A percentile compares a stretch with the other conserved stretches of the same genome.
Conservation (phyloP, 1,139 yeast genomes). For the Zhuliangozyma parablackwelliae region DNA sequence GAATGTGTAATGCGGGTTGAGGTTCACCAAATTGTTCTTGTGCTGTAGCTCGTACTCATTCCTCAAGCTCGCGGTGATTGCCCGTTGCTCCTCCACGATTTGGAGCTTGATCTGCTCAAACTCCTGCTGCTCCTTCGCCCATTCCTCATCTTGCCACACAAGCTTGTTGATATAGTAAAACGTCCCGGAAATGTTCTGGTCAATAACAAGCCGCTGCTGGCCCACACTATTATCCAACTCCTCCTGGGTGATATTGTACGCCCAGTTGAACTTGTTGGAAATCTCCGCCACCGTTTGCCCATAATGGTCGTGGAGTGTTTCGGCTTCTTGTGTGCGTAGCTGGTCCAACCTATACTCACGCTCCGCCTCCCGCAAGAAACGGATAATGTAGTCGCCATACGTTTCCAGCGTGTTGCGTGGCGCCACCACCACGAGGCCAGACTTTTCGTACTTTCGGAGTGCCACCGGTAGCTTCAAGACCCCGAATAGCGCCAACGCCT, state of each 20-base stretch:
- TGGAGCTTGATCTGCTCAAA: slow-evolving; percentile 12
- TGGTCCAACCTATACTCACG: slow-evolving; percentile 22
- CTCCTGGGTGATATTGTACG: slow-evolving; percentile 63
- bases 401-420: slow-evolving; percentile 16
- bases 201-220: slow-evolving; percentile 58
- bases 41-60: slow-evolving; percentile 11
- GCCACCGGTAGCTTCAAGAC: slow-evolving; percentile 30
- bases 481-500: slow-evolving; percentile 28
- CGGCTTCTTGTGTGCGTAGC: slow-evolving; percentile 18
- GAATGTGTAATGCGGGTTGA: slow-evolving; percentile 16
- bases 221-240: slow-evolving; percentile 60
- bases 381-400: slow-evolving; percentile 22
- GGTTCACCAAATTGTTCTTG: slow-evolving; percentile 15
- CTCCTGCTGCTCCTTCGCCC: slow-evolving; percentile 11
- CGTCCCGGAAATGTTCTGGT: slow-evolving; percentile 61
- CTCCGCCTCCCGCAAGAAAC: slow-evolving; percentile 22
- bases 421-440: slow-evolving; percentile 33
- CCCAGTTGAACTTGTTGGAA: slow-evolving; percentile 50
- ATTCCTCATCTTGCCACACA: slow-evolving; percentile 5
- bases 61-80: slow-evolving; percentile 14
- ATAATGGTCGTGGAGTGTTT: slow-evolving; percentile 14
- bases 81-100: slow-evolving; percentile 17
- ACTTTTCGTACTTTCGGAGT: slow-evolving; percentile 26
- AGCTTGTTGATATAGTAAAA: slow-evolving; percentile 37
- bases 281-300: slow-evolving; percentile 39